phyloP scores from a whole-genome alignment of 768 basidiomycete species.

The Pisolithus orientalis region DNA sequence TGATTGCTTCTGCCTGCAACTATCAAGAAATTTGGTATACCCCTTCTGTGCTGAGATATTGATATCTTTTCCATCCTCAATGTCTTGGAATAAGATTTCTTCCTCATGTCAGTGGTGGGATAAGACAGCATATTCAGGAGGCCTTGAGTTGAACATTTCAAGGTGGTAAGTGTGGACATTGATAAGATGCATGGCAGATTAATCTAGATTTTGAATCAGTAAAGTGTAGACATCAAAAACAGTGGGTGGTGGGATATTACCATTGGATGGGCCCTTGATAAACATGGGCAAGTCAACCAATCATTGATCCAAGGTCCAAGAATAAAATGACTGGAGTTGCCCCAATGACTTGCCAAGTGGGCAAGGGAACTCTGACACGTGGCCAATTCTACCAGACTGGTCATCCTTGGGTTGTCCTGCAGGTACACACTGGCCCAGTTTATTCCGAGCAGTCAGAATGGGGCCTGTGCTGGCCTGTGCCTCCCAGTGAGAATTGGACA shows the following conservation, averaged over 20 bases:
- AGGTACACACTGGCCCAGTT: too few species aligned
- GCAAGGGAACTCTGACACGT: too few species aligned
- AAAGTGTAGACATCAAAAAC: too few species aligned
- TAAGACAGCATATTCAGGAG: conserved; percentile 16
- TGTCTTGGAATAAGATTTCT: conserved; percentile 20
- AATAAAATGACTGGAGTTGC: too few species aligned
- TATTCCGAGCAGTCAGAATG: too few species aligned
- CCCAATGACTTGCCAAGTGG: too few species aligned
- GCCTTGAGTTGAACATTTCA: neutral
- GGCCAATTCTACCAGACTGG: too few species aligned
- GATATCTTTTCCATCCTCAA: conserved; percentile 9
- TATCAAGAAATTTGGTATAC: conserved; percentile 15
- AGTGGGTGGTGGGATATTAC: neutral
- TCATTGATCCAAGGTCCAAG: neutral
- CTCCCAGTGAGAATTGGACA: too few species aligned
- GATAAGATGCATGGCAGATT: neutral
- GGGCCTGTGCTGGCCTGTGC: too few species aligned
- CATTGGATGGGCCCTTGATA: neutral
- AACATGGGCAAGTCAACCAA: neutral
- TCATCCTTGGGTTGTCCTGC: too few species aligned
- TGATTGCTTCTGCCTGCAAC: conserved; percentile 22
- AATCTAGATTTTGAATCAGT: neutral
- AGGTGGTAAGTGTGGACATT: neutral
- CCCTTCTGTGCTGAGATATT: conserved; percentile 13
- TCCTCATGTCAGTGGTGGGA: conserved; percentile 24